Evolutionary conservation across 108 stramenopile genomes (phyloP).

Genomic region (Cyclotella choctawhatcheeana): DNA sequence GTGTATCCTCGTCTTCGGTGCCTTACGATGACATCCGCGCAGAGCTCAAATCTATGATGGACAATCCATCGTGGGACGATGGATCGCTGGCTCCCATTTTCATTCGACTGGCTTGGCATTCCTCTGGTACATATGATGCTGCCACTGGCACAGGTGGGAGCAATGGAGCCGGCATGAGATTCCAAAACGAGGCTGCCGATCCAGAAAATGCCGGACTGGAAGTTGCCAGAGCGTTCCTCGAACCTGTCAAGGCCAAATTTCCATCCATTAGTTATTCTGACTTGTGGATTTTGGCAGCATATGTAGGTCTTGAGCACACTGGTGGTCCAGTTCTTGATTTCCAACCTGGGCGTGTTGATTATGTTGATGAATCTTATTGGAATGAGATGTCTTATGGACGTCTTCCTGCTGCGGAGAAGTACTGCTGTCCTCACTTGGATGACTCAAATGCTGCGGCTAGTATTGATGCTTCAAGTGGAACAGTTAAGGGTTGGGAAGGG

Average conservation of each 20-base stretch:
- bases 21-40: slow-evolving; percentile 45
- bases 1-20: slow-evolving; percentile 7
- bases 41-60: slow-evolving; percentile 34
- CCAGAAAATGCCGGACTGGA: slow-evolving; percentile 81
- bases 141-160: slow-evolving; percentile 70
- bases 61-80: slow-evolving; percentile 56
- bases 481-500: slow-evolving; percentile 60
- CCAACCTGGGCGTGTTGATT: slow-evolving; percentile 50
- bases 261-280: slow-evolving; percentile 63
- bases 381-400: slow-evolving; percentile 49
- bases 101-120: slow-evolving; percentile 88
- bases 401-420: slow-evolving; percentile 61
- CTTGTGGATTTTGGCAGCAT: slow-evolving; percentile 70
- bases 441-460: slow-evolving; percentile 49
- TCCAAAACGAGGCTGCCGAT: slow-evolving; percentile 67
- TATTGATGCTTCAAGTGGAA: slow-evolving; percentile 44
- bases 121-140: slow-evolving; percentile 65
- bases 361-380: slow-evolving; percentile 49
- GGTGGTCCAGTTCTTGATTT: slow-evolving; percentile 59
- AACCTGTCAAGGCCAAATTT: slow-evolving; percentile 70
- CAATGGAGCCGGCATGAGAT: slow-evolving; percentile 87
- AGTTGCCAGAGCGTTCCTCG: slow-evolving; percentile 54
- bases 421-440: slow-evolving; percentile 52
- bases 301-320: slow-evolving; percentile 55
- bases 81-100: slow-evolving; percentile 62